These are phyloP conservation scores for Pseudomicrostroma phylloplanum DNA, from an alignment of 1,284 basidiomycete genomes.

Conservation along the genomic window DNA sequence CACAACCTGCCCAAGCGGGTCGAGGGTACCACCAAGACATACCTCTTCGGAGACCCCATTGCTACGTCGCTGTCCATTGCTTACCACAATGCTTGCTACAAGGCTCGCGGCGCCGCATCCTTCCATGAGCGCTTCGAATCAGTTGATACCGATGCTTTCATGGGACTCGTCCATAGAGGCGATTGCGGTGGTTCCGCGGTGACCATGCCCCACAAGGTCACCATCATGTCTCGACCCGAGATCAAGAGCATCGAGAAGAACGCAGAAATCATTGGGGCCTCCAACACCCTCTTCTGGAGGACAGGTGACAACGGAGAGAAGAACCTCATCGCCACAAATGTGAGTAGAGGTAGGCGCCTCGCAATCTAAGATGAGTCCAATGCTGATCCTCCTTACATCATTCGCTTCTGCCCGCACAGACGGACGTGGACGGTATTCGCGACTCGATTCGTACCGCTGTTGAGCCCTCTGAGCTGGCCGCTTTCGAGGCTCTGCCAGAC, in stretches of 20 bases:
- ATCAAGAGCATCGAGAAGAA: background rate
- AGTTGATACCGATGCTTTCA: background rate
- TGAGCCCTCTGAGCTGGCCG: background rate
- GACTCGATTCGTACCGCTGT: background rate
- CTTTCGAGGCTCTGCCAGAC: background rate
- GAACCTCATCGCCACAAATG: conserved; percentile 1
- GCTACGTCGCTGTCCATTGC: conserved; percentile 25
- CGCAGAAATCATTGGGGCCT: background rate
- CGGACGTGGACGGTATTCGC: background rate
- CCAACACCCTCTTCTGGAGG: background rate
- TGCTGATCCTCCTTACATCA: background rate
- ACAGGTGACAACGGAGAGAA: background rate
- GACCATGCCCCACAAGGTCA: background rate
- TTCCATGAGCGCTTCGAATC: conserved; percentile 2
- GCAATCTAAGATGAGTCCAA: background rate
- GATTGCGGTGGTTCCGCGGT: conserved; percentile 1
- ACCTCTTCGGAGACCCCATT: conserved; percentile 30
- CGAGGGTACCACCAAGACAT: conserved; percentile 15
- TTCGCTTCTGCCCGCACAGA: background rate
- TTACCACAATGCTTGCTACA: conserved; percentile 27
- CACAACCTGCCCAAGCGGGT: conserved; percentile 17
- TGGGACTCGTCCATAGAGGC: background rate
- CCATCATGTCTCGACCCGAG: background rate
- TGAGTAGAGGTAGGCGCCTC: background rate
- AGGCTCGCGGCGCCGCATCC: conserved; percentile 18